These are phyloP conservation scores for Theileria luwenshuni DNA, from an alignment of 169 alveolate genomes.

Conservation along the genomic window DNA sequence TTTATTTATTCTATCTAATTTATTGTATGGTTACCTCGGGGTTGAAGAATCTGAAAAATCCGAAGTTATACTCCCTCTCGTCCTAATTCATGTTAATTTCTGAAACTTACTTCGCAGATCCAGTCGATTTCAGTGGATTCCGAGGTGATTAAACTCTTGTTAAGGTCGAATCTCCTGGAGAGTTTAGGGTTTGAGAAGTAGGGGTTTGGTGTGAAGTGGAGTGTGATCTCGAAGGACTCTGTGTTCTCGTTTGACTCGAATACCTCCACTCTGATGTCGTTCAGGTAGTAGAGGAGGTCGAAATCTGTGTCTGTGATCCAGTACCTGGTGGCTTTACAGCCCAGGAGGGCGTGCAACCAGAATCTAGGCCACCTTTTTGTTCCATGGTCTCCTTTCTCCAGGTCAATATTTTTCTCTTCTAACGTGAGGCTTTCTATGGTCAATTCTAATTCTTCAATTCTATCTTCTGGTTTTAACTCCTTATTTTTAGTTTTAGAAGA, in stretches of 20 bases:
- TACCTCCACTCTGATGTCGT: conserved; percentile 45
- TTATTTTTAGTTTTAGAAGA: not conserved
- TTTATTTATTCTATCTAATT: not conserved
- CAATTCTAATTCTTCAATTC: not conserved
- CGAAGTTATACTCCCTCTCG: not conserved
- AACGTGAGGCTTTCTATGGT: not conserved
- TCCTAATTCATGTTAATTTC: conserved; percentile 3
- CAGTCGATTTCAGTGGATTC: conserved; percentile 29
- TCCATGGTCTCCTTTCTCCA: conserved; percentile 33
- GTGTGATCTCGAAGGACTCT: conserved; percentile 51
- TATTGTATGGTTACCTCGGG: conserved; percentile 5
- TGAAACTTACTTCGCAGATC: conserved; percentile 21
- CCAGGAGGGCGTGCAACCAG: conserved; percentile 64
- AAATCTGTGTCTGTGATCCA: conserved; percentile 45
- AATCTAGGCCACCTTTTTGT: conserved; percentile 64
- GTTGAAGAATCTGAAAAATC: conserved; percentile 50
- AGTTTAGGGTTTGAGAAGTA: conserved; percentile 53
- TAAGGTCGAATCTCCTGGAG: conserved; percentile 18
- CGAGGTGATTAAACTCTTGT: conserved; percentile 22
- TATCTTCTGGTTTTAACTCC: not conserved
- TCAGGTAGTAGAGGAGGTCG: conserved; percentile 37
- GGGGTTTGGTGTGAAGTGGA: conserved; percentile 56
- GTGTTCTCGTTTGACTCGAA: conserved; percentile 17
- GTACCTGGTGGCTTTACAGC: conserved; percentile 32
- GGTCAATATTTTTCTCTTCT: not conserved